A percentile compares a stretch with the other conserved stretches of the same genome.
Evolutionary conservation across 306 rosid species (phyloP).

Genomic region (Fagus sylvatica): DNA sequence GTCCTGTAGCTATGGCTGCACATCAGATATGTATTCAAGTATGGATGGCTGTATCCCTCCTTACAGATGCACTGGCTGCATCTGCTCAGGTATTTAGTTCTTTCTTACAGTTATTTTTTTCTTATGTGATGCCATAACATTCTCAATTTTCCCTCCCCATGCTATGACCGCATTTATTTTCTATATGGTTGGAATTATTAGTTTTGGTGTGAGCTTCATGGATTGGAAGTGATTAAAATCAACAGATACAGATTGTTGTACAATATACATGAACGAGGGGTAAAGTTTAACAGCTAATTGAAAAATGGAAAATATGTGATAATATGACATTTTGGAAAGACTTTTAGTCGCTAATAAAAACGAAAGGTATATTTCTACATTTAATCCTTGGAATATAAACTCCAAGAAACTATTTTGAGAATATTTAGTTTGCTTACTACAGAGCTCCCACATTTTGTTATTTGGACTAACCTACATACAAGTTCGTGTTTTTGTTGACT

Average conservation of each 20-base stretch:
- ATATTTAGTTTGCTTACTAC: conserved; percentile 1
- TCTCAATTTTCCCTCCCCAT: conserved; percentile 5
- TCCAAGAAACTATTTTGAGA: neutral
- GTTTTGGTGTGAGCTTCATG: conserved; percentile 3
- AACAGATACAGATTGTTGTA: neutral
- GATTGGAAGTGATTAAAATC: neutral
- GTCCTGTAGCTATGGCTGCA: conserved; percentile 98
- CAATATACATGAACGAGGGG: neutral
- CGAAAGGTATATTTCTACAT: neutral
- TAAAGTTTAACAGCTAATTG: neutral
- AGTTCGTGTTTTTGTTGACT: conserved; percentile 12
- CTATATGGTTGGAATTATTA: conserved; percentile 1
- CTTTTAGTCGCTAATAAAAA: neutral
- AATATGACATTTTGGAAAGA: neutral
- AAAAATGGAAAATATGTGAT: neutral
- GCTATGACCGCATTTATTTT: conserved; percentile 18
- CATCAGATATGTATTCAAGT: conserved; percentile 98
- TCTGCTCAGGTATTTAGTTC: conserved; percentile 73
- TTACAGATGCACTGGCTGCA: conserved; percentile 82
- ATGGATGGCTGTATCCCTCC: conserved; percentile 97
- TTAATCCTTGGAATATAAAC: neutral
- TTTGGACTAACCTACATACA: neutral
- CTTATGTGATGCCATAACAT: conserved; percentile 10
- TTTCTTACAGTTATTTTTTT: conserved; percentile 12
- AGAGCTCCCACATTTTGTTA: neutral